phyloP scores from a whole-genome alignment of 805 yeast species.

The Sugiyamaella smithiae region DNA sequence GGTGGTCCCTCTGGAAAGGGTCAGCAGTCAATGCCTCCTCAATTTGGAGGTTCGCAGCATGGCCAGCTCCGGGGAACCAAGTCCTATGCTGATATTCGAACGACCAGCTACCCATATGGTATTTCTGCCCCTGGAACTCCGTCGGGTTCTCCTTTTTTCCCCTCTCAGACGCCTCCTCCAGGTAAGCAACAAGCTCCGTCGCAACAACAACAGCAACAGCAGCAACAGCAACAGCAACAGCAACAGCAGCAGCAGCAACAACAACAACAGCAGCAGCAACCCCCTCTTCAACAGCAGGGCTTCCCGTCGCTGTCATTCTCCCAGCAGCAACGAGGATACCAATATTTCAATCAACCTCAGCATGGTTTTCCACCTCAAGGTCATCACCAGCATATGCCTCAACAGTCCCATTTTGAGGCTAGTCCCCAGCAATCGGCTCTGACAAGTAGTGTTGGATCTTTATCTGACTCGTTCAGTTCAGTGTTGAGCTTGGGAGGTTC shows the following conservation, averaged over 20 bases:
- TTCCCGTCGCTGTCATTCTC: conserved; percentile 6
- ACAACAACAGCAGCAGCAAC: conserved; percentile 34
- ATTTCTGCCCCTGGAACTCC: conserved; percentile 26
- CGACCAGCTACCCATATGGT: conserved; percentile 17
- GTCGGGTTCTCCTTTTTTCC: conserved; percentile 23
- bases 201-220: conserved; percentile 16
- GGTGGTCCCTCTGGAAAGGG: conserved; percentile 1
- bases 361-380: conserved; percentile 9
- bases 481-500: conserved; percentile 20
- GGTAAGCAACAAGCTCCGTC: conserved; percentile 7
- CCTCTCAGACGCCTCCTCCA: conserved; percentile 27
- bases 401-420: conserved; percentile 8
- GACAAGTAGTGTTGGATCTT: conserved; percentile 6
- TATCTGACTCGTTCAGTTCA: conserved; percentile 24
- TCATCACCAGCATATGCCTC: conserved; percentile 12
- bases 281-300: conserved; percentile 32
- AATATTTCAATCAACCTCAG: conserved; percentile 10
- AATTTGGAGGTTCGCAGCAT: conserved; percentile 1
- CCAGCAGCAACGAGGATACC: conserved; percentile 19
- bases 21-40: conserved; percentile 12
- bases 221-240: conserved; percentile 16
- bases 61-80: conserved; percentile 31
- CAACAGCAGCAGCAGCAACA: conserved; percentile 32
- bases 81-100: conserved; percentile 36
- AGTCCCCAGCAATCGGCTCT: conserved; percentile 7